Percentiles rank a stretch among this genome's conserved stretches.
Evolutionary conservation across 164 flowering plant genomes (phyloP).

Genomic region (Annona cherimola): DNA sequence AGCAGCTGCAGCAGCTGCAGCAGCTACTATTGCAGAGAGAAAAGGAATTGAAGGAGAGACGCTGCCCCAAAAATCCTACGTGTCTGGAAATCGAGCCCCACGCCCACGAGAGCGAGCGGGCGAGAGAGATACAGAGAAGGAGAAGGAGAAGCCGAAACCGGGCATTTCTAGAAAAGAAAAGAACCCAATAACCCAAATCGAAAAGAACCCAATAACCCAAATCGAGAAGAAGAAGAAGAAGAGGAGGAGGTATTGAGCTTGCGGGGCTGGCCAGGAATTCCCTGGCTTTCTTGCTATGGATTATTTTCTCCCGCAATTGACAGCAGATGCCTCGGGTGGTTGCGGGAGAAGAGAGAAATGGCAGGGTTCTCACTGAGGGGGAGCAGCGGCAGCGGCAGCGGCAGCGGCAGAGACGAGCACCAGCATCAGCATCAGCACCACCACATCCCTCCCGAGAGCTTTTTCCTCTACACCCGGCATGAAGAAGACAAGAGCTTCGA

Average conservation of each 20-base stretch:
- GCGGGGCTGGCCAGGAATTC: not conserved
- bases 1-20: not conserved
- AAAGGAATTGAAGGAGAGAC: conserved; percentile 12
- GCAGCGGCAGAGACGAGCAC: conserved; percentile 15
- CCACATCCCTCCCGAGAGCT: conserved; percentile 22
- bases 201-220: not conserved
- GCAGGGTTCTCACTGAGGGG: conserved; percentile 54
- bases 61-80: not conserved
- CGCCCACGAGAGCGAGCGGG: not conserved
- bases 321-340: conserved; percentile 13
- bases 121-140: not conserved
- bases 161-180: not conserved
- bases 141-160: not conserved
- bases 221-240: not conserved
- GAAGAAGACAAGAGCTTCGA: conserved; percentile 47
- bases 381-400: conserved; percentile 18
- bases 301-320: conserved; percentile 25
- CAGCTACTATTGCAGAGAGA: conserved; percentile 4
- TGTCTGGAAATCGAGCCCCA: not conserved
- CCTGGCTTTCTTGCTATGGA: conserved; percentile 33
- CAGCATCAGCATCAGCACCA: conserved; percentile 16
- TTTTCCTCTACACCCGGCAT: conserved; percentile 25
- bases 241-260: not conserved
- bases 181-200: not conserved
- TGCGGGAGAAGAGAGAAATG: conserved; percentile 28